These are phyloP conservation scores for Solanum sejunctum DNA, from an alignment of 257 asterid species.

Conservation along the genomic window DNA sequence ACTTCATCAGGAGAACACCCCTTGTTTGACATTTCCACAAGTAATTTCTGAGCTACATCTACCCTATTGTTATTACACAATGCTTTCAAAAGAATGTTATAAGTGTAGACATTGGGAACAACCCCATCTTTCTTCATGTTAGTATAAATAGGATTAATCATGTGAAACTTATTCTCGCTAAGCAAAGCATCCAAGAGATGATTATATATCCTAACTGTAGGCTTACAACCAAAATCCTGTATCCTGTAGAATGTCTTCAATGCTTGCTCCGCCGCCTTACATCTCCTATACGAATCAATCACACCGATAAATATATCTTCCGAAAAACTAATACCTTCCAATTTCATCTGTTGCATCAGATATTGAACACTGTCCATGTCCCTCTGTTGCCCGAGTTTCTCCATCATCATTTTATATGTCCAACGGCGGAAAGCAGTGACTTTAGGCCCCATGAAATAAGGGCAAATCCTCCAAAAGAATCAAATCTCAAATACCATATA, in stretches of 20 bases:
- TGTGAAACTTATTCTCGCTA: slow-evolving; percentile 51
- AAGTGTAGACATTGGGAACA: slow-evolving; percentile 77
- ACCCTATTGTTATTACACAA: slow-evolving; percentile 66
- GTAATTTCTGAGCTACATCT: slow-evolving; percentile 61
- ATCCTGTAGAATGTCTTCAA: slow-evolving; percentile 66
- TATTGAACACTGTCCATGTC: slow-evolving; percentile 72
- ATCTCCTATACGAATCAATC: slow-evolving; percentile 37
- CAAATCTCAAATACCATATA: slow-evolving; percentile 14
- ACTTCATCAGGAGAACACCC: slow-evolving; percentile 76
- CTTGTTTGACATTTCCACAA: slow-evolving; percentile 73
- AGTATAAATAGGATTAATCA: slow-evolving; percentile 61
- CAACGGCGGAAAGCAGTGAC: too few species aligned
- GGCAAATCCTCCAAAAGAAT: too few species aligned
- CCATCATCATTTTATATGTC: slow-evolving; percentile 62
- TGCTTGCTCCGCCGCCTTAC: slow-evolving; percentile 53
- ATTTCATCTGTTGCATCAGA: slow-evolving; percentile 79
- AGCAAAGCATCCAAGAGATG: slow-evolving; percentile 79
- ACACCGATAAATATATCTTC: slow-evolving; percentile 34
- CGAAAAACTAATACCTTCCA: slow-evolving; percentile 49
- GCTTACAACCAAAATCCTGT: slow-evolving; percentile 64
- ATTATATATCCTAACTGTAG: slow-evolving; percentile 73
- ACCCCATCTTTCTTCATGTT: slow-evolving; percentile 84
- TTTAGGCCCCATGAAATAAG: slow-evolving; percentile 11
- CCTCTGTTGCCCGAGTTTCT: slow-evolving; percentile 42
- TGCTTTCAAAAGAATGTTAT: slow-evolving; percentile 79